Evolutionary conservation across 768 basidiomycete species (phyloP), one percentile per base, ranked within the genome.

Genomic region (Leccinum olivaceopallidum): DNA sequence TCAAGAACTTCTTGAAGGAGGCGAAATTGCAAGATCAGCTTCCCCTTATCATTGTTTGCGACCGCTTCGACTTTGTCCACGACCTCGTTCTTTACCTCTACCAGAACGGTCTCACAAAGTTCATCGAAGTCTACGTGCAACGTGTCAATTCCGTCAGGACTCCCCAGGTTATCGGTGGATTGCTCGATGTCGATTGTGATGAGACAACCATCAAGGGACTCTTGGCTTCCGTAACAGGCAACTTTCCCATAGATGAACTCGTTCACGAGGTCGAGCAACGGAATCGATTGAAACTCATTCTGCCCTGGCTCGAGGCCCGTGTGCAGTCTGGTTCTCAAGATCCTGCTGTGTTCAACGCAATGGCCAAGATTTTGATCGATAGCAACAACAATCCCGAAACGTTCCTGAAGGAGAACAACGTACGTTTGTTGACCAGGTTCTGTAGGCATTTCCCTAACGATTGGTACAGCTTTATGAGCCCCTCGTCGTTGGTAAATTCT

Each of bases 1-100:
- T 98, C 84, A 98, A 99, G 84, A 99, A 99, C 78, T 98, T 98
- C 89, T 86, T 98, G 75, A 98, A 98, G 77, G 97, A 99, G 72
- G 95, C 97, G 69, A 95, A 97, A 70, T 87, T 99, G 30, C 78
- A 87, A 39, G 97, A 98, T 72, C 97, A 98, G 73, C 87, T 99
- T 39, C 97, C 97, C 5, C 88, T 99, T 67, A 99, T 98, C 81
- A 98, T 99, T 65, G 97, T 99, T 69, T 98, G 97, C 83, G 97
- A 99, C 74, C 94, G 97, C 42, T 99, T 98, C 82, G 96, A 97
- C 82, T 98, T 98, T 69, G 96, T 99, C 12, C 97, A 99, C 73
- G 97, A 99, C 71, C 87, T 99, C 62, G 96, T 99, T 49, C 86
- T 99, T 24, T 99, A 98, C 75, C 84, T 99, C 22, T 99, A 98